Evolutionary conservation across 768 basidiomycete genomes (phyloP), one percentile per base, ranked within the genome.

Genomic region (Lyophyllum semitale): DNA sequence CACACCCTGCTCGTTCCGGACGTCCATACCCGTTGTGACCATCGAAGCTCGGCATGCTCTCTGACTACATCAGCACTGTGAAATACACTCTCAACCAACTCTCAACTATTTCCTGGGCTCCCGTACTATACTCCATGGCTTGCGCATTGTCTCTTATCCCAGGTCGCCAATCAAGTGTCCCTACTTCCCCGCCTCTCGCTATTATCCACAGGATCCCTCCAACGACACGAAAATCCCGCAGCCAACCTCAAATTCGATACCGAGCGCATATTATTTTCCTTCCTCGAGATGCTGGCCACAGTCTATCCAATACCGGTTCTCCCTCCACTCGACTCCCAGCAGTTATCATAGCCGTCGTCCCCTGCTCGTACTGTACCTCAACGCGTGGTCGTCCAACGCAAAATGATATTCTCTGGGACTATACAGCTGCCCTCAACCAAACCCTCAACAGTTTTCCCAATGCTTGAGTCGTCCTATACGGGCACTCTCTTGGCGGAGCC

Each of bases 341-440:
- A 18, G 65, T 63, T 7, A 57, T 80, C 53, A 40, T 80, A 38
- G 73, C 78, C 8, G 57, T 75, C 26, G 76, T 80, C 0, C 82
- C 82, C 0, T 75, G 81, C 8, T 79, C 79, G 0, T 83, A 73
- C 62, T 82, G 81, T 76, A 75, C 72, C 18, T 81, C 81, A 3
- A 73, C 75, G 4, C 64, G 59, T 8, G 48, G 71, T 8, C 51
- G 66, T 0, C 77, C 80, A 0, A 75, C 77, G 0, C 66, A 82
- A 54, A 23, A 46, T 0, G 74, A 73, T 11, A 63, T 82, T 44
- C 58, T 73, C 29, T 51, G 64, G 1, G 81, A 83, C 62, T 82
- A 82, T 60, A 49, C 33, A 1, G 55, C 64, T 8, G 66, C 69
- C 12, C 65, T 79, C 17, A 37, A 59, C 4, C 65, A 77, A 58